Evolutionary conservation across 2,329 filamentous ascomycete species (phyloP), one percentile per base, ranked within the genome.

Genomic region (Curvularia lunata): DNA sequence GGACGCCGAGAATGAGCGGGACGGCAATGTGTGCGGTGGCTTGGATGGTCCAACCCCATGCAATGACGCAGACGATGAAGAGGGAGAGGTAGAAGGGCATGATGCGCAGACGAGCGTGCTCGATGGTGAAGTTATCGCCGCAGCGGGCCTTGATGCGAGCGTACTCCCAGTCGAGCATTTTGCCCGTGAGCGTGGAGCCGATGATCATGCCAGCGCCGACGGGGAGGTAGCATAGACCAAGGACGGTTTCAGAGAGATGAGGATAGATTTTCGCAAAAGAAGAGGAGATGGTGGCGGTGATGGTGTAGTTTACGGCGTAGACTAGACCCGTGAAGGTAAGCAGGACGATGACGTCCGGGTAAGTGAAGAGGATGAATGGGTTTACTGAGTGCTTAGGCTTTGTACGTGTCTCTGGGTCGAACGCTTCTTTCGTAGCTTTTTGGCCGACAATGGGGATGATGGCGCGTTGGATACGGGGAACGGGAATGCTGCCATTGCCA

Each of bases 181-280:
- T 84, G 18, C 85, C 84, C 0, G 80, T 83, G 10, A 82, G 65
- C 0, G 85, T 69, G 0, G 82, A 84, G 1, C 83, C 84, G 2
- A 84, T 66, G 61, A 86, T 84, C 18, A 81, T 84, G 0, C 84
- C 84, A 0, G 79, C 78, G 0, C 85, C 85, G 23, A 85, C 85
- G 21, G 83, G 82, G 1, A 86, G 79, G 56, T 85, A 86, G 0
- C 81, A 72, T 0, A 73, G 58, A 2, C 70, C 70, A 1, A 70
- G 58, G 1, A 64, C 67, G 4, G 68, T 68, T 38, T 71, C 59
- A 1, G 69, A 71, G 4, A 73, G 57, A 1, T 62, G 7, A 0
- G 65, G 69, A 34, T 73, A 71, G 18, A 71, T 66, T 18, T 53
- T 59, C 0, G 69, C 54, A 27, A 72, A 73, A 1, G 69, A 37